Evolutionary conservation across 1,284 basidiomycete genomes (phyloP).

Genomic region (Gomphus sp.): DNA sequence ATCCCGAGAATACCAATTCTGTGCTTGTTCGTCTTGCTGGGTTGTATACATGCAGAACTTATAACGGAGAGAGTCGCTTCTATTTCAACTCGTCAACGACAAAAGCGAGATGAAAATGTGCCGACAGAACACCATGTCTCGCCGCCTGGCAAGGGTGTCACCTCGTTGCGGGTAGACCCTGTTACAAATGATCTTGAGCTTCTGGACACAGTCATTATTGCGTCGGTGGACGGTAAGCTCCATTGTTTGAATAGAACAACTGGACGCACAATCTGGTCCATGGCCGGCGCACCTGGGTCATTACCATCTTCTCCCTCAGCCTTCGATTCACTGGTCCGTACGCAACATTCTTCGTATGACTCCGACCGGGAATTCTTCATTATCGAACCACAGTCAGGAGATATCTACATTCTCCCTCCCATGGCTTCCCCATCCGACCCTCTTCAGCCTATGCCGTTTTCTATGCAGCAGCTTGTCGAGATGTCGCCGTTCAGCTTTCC

Average conservation of each 20-base stretch:
- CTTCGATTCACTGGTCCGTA: constrained; percentile 63
- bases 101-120: neutral
- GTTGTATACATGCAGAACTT: constrained; percentile 1
- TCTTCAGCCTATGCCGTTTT: constrained; percentile 74
- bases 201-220: constrained; percentile 71
- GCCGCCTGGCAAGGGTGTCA: neutral
- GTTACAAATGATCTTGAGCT: constrained; percentile 42
- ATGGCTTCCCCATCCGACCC: constrained; percentile 38
- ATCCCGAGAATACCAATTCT: neutral
- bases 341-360: constrained; percentile 47
- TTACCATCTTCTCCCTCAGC: constrained; percentile 37
- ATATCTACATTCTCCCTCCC: constrained; percentile 74
- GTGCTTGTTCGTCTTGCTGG: neutral
- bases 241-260: constrained; percentile 79
- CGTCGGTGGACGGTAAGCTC: constrained; percentile 85
- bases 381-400: constrained; percentile 84
- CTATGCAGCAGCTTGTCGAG: constrained; percentile 81
- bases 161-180: neutral
- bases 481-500: constrained; percentile 77
- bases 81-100: neutral
- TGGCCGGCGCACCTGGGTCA: constrained; percentile 45
- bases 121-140: neutral
- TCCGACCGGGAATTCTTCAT: constrained; percentile 75
- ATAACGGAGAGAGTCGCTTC: neutral
- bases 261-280: constrained; percentile 74